phyloP scores from a whole-genome alignment of 139 green algal genomes.

The Chlorella sorokiniana region DNA sequence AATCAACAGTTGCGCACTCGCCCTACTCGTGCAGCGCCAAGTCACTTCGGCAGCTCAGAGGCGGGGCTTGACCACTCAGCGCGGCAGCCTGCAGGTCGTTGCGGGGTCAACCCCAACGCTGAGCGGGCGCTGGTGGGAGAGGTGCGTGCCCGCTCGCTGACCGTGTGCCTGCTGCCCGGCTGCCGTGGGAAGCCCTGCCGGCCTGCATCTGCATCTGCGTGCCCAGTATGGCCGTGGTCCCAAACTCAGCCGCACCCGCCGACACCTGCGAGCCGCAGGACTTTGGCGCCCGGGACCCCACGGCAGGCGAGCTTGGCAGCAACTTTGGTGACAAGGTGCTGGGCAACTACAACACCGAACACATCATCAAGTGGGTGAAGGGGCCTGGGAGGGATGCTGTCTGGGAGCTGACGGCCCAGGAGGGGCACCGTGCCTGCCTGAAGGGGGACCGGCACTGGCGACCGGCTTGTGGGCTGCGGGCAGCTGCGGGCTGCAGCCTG shows the following conservation, averaged over 20 bases:
- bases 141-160: too few relatives aligned
- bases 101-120: constrained; percentile 20
- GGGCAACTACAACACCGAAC: constrained; percentile 91
- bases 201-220: neutral
- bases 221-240: neutral
- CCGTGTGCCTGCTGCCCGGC: neutral
- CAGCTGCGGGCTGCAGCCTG: constrained; percentile 29
- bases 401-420: too few relatives aligned
- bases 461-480: too few relatives aligned
- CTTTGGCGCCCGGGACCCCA: constrained; percentile 86
- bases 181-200: neutral
- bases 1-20: too few relatives aligned
- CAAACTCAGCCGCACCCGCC: neutral
- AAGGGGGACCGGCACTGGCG: too few relatives aligned
- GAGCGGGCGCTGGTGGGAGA: constrained; percentile 45
- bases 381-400: neutral
- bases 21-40: neutral
- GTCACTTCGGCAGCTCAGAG: neutral
- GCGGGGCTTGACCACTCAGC: neutral
- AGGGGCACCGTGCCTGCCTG: too few relatives aligned
- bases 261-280: constrained; percentile 48
- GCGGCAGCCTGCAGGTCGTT: constrained; percentile 21
- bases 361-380: constrained; percentile 78
- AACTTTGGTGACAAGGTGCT: constrained; percentile 86
- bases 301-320: constrained; percentile 79